These are phyloP conservation scores for Panicum virgatum DNA, from an alignment of 202 grass and related monocot species.

Conservation along the genomic window DNA sequence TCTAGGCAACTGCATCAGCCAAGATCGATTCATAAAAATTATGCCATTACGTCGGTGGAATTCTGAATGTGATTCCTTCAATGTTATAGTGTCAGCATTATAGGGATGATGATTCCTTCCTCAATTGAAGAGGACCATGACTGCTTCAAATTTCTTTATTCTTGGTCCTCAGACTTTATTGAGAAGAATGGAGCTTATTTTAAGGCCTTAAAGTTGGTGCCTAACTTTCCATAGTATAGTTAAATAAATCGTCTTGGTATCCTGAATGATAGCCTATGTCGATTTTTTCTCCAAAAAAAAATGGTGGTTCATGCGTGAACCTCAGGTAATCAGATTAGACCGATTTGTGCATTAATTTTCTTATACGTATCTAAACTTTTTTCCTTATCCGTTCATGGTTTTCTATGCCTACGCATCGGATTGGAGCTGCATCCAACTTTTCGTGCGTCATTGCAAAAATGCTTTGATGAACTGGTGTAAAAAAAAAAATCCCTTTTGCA, in stretches of 20 bases:
- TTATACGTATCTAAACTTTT: not conserved
- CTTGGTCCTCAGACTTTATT: not conserved
- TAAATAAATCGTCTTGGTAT: not conserved
- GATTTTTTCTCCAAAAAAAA: not conserved
- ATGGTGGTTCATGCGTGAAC: constrained; percentile 15
- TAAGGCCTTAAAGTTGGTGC: not conserved
- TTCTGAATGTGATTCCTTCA: not conserved
- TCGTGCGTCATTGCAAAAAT: not conserved
- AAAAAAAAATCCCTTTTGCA: not conserved
- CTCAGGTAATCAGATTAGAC: constrained; percentile 20
- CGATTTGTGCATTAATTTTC: not conserved
- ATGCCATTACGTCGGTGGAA: not conserved
- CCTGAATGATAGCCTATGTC: not conserved
- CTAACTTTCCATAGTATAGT: too few relatives aligned
- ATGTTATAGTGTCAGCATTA: too few relatives aligned
- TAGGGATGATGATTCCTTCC: not conserved
- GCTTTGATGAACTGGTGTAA: constrained; percentile 8
- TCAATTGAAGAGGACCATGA: not conserved
- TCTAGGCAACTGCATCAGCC: too few relatives aligned
- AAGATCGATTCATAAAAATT: too few relatives aligned
- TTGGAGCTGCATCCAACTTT: not conserved
- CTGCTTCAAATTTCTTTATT: constrained; percentile 23
- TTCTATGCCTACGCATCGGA: not conserved
- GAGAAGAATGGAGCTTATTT: not conserved
- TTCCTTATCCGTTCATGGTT: constrained; percentile 3